Evolutionary conservation across 2,329 filamentous ascomycete genomes (phyloP), one percentile per base, ranked within the genome.

Genomic region (Botrytis elliptica): DNA sequence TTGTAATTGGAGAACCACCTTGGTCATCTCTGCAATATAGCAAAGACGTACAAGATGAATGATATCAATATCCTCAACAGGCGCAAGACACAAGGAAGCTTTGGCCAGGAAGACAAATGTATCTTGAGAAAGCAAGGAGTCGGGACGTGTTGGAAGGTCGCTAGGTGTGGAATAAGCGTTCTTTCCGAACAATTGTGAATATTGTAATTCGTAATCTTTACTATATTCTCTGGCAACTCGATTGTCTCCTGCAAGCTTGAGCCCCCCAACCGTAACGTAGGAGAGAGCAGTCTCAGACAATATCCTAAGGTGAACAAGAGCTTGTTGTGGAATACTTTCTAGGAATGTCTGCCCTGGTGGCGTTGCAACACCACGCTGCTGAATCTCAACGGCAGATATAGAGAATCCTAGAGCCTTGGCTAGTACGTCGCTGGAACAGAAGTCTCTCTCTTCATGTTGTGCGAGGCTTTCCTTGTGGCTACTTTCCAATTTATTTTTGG

Each of bases 11-110:
- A 90, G 80, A 25, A 94, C 87, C 9, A 94, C 90, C 83, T 97
- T 97, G 74, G 97, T 90, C 73, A 99, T 90, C 83, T 99, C 96
- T 4, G 93, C 93, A 72, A 97, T 87, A 80, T 97, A 98, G 83
- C 94, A 98, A 64, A 98, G 85, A 55, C 92, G 90, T 68, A 98
- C 83, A 70, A 98, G 82, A 81, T 97, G 92, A 59, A 91, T 88
- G 60, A 97, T 89, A 72, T 97, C 93, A 57, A 93, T 87, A 59
- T 88, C 85, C 42, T 94, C 88, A 2, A 91, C 87, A 14, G 91
- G 87, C 10, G 88, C 87, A 29, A 97, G 82, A 72, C 90, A 92
- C 70, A 94, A 88, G 1, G 93, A 90, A 78, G 89, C 91, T 80
- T 97, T 93, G 22, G 93, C 90, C 71, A 98, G 84, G 83, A 98